Evolutionary conservation across 2,329 filamentous ascomycete species (phyloP), one percentile per base, ranked within the genome.

Genomic region (Gremmenia infestans): DNA sequence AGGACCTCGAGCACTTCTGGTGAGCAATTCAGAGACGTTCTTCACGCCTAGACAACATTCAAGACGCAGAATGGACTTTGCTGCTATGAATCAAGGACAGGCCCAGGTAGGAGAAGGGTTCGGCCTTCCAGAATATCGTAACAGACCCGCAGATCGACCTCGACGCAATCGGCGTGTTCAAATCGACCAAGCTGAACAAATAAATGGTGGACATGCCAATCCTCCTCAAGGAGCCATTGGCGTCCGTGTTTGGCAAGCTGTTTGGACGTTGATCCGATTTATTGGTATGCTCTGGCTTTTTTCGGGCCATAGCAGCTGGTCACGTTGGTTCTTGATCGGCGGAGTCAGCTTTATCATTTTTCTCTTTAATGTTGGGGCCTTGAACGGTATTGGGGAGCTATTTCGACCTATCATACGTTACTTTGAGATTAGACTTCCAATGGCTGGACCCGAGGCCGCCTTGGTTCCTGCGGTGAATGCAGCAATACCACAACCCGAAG

Each of bases 201-300:
- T 55, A 45, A 50, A 59, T 42, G 35, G 52, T 45, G 51, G 62
- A 9, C 68, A 67, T 28, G 65, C 54, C 1, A 68, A 69, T 53
- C 64, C 67, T 36, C 60, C 58, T 37, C 65, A 65, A n/a, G 67
- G 63, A 15, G 65, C 65, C 14, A 9, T 69, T 17, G 64, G 61
- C 53, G 60, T 63, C 19, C 65, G 66, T 51, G 37, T 82, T n/a
- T 81, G 79, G 74, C 81, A 81, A n/a, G 78, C 85, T 52, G 66
- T 87, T 28, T 87, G 83, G 83, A 74, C 86, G 51, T 62, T 85
- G 1, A 71, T 82, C 37, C 78, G 83, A 7, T 70, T 87, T 8
- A 73, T 76, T 11, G 70, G 81, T 5, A 85, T 87, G 66, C 77
- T 86, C 12, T 87, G 82, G 81, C 82, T 84, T 70, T 86, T 87